Percentiles rank a stretch among this genome's conserved stretches.
Conservation (phyloP, 192 early-diverging fungal genomes). For the Mortierella alpina region DNA sequence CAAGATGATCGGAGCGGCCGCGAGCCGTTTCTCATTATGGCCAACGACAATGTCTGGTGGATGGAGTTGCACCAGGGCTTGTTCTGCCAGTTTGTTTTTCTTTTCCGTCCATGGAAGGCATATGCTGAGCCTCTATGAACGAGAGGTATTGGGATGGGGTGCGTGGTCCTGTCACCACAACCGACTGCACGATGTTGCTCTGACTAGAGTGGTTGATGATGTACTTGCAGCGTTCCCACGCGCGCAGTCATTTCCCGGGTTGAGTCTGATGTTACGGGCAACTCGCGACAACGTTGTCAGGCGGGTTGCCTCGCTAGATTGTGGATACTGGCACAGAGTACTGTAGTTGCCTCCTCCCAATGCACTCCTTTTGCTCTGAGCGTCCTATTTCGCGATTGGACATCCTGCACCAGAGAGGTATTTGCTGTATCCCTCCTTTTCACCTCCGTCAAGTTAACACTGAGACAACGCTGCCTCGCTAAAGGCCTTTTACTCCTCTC, state of each 20-base stretch:
- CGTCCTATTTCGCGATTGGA: background rate
- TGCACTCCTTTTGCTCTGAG: background rate
- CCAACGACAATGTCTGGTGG: conserved; percentile 64
- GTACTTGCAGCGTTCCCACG: conserved; percentile 52
- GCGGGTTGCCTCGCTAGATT: too few species aligned
- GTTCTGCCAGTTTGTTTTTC: conserved; percentile 58
- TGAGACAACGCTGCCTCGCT: conserved; percentile 1
- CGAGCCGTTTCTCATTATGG: conserved; percentile 62
- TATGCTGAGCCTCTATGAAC: conserved; percentile 57
- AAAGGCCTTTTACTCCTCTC: conserved; percentile 3
- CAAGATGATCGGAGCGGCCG: conserved; percentile 60
- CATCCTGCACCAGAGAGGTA: too few species aligned
- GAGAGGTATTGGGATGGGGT: conserved; percentile 30
- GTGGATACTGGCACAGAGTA: background rate
- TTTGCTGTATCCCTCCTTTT: conserved; percentile 6
- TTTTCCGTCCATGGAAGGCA: conserved; percentile 66
- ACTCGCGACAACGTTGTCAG: too few species aligned
- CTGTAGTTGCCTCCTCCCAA: background rate
- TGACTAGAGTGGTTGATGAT: conserved; percentile 55
- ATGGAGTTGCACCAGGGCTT: conserved; percentile 52
- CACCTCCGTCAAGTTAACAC: conserved; percentile 11
- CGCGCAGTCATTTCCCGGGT: too few species aligned
- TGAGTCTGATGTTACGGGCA: too few species aligned
- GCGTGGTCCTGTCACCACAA: conserved; percentile 40
- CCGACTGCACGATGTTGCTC: conserved; percentile 57